Conservation (phyloP, 2,329 filamentous ascomycete species). For the Pseudogymnoascus sp. region DNA sequence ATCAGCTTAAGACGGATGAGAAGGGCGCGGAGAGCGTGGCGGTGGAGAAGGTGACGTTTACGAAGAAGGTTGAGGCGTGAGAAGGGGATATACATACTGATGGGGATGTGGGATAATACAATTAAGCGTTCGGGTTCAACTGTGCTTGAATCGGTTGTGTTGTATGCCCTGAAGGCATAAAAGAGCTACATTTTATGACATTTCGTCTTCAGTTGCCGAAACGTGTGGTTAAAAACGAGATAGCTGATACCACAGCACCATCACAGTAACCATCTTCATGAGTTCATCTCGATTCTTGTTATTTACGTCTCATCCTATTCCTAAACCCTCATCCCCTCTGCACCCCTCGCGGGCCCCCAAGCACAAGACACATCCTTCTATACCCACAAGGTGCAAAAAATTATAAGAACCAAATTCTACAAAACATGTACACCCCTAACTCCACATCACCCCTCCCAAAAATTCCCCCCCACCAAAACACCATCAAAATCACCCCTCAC, state of each 20-base stretch:
- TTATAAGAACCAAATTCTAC: background rate
- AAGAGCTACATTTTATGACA: too few relatives aligned
- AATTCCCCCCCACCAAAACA: background rate
- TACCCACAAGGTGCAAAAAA: background rate
- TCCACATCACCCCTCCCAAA: background rate
- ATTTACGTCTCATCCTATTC: background rate
- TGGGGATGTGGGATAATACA: background rate
- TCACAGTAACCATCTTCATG: background rate
- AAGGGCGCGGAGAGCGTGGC: constrained; percentile 71
- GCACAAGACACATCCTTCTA: background rate
- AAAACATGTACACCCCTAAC: background rate
- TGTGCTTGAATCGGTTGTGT: background rate
- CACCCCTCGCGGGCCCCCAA: background rate
- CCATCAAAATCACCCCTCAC: background rate
- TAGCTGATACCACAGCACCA: background rate
- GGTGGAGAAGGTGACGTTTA: constrained; percentile 80
- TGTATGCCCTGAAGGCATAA: background rate
- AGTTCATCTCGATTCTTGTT: background rate
- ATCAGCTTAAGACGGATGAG: constrained; percentile 70
- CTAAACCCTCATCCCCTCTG: background rate
- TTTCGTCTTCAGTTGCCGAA: background rate
- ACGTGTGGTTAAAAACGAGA: background rate
- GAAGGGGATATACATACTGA: background rate
- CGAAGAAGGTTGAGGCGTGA: constrained; percentile 48
- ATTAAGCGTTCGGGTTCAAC: background rate